Evolutionary conservation across 495 filamentous ascomycete genomes (phyloP).

Genomic region (Cryomyces minteri): DNA sequence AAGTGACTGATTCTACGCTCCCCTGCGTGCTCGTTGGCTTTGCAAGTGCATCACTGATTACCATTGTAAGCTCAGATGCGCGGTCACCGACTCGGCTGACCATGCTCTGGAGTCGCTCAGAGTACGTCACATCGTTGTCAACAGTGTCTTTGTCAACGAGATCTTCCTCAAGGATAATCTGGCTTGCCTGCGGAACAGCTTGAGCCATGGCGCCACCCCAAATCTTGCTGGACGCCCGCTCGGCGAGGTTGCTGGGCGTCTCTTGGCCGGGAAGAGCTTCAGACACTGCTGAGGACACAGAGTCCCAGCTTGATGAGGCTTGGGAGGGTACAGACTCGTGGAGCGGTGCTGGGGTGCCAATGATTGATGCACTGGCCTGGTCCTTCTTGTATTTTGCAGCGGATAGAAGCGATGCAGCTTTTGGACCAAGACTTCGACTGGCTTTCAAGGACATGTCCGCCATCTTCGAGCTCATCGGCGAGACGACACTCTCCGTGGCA

Average conservation of each 20-base stretch:
- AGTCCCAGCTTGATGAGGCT: not conserved
- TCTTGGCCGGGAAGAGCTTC: constrained; percentile 4
- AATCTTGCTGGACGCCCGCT: constrained; percentile 24
- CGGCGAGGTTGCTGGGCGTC: constrained; percentile 1
- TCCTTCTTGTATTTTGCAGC: constrained; percentile 5
- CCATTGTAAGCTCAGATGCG: constrained; percentile 32
- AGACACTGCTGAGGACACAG: not conserved
- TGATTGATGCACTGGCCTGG: not conserved
- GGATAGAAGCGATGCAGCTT: not conserved
- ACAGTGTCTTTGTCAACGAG: constrained; percentile 32
- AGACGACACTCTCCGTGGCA: constrained; percentile 23
- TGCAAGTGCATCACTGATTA: constrained; percentile 33
- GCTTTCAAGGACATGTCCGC: not conserved
- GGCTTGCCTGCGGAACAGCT: constrained; percentile 24
- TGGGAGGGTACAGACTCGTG: constrained; percentile 1
- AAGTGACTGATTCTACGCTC: constrained; percentile 25
- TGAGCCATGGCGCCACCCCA: constrained; percentile 38
- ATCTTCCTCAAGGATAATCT: constrained; percentile 34
- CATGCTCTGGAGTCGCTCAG: constrained; percentile 31
- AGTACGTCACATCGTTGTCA: constrained; percentile 28
- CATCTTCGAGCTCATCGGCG: constrained; percentile 29
- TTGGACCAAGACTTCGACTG: not conserved
- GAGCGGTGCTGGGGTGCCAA: constrained; percentile 3
- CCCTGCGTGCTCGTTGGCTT: constrained; percentile 19
- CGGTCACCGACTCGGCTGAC: constrained; percentile 29